Base-by-base conservation (phyloP, 139 green algal species). In the Chlamydomonas schloesseri region DNA sequence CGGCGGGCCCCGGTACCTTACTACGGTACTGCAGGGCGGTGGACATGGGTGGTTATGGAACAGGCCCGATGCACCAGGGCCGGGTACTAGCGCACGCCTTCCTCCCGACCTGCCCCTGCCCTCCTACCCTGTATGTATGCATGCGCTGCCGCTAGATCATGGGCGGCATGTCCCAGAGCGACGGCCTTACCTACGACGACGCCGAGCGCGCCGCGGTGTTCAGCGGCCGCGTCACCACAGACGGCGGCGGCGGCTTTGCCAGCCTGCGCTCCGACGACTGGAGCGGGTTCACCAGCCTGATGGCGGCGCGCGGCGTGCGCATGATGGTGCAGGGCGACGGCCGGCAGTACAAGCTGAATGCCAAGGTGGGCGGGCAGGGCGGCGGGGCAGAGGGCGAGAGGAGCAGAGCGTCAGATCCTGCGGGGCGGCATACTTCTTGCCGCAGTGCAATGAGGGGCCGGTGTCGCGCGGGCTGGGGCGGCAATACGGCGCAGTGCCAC, bases 261-360 rank as follows among this genome's bases (percentile, higher is more conserved):
- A 84, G 73, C 74, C 42, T 88, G 18, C 64, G 83, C 18, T 88
- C 83, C 0, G 46, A 71, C 21, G 58, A 80, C 23, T 88, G 83
- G 83, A 34, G 11, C 29, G 83, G 83, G 0, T 88, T 73, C 42
- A 23, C 53, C 0, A 67, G n/a, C 34, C 34, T 84, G 2, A 15
- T 11, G 15, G 31, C 73, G 15, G 74, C 64, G 9, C 33, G 34
- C 6, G 83, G 74, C 34, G 34, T 88, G 36, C 74, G 74, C 24
- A 26, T 88, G 26, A 36, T 84, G 64, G 50, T 84, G 29, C 36
- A 62, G 15, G 83, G 83, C 18, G 83, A 88, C 74, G 83, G 83
- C 24, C 15, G 83, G 47, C 36, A 46, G 28, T 88, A 88, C 83
- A 88, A 88, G 65, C 34, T 88, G 15, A 88, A 84, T 46, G 64